Base-by-base conservation (phyloP, 495 filamentous ascomycete species). In the Neurospora pannonica region DNA sequence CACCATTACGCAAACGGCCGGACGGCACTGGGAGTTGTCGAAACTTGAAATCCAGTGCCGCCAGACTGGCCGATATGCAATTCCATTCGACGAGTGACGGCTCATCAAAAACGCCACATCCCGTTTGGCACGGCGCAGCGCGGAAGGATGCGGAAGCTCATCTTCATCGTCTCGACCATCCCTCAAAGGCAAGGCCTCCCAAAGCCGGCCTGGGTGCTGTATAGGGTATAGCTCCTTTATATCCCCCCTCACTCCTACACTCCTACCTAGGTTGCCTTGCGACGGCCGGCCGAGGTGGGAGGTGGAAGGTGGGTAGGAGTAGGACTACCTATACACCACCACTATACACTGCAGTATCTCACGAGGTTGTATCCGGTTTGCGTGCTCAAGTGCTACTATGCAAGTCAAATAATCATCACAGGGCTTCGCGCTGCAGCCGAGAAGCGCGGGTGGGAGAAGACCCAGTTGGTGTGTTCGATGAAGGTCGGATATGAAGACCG, bases 131-230 rank as follows among this genome's bases (percentile, higher is more conserved):
- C 39, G 39, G 70, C 74, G 71, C 34, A 71, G 71, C 71, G 74
- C 69, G 76, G 84, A 81, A 70, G 83, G 77, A 67, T 81, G 83
- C 71, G 83, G 81, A 67, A 36, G 24, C 15, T 17, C 28, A 67
- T 67, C 54, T 34, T 67, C 28, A 67, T 67, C 28, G 9, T 67
- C 54, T 28, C 28, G 48, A 34, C 13, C 54, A 67, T 67, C 15
- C 28, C 54, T 67, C 21, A 15, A 28, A 7, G 48, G 11, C 48
- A 60, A 60, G 11, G 48, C 48, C 48, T 11, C 28, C 34, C 54
- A 67, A 67, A 67, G 15, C 3, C 54, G 54, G 54, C 28, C 54
- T 67, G 7, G 54, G 24, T 31, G 54, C 54, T 34, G 6, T 67
- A 67, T 34, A 67, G 13, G 54, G 54, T 67, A 67, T 67, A 67